A percentile compares a stretch with the other conserved stretches of the same genome.
Conservation (phyloP, 2,329 filamentous ascomycete genomes). For the Lachnellula subtilissima region DNA sequence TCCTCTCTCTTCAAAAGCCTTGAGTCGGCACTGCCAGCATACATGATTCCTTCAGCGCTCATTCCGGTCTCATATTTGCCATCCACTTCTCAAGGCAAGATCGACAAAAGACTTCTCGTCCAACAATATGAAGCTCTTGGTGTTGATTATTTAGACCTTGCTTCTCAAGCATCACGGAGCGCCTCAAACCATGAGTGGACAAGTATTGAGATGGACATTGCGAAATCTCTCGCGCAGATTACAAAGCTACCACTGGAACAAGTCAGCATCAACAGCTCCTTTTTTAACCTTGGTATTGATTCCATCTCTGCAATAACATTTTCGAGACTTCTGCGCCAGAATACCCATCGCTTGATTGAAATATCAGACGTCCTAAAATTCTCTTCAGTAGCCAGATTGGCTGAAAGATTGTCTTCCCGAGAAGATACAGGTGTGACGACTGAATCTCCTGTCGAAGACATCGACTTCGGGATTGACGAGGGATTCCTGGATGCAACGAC, state of each 20-base stretch:
- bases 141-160: conserved; percentile 39
- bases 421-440: not conserved
- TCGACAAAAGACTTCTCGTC: conserved; percentile 55
- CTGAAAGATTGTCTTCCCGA: conserved; percentile 29
- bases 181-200: conserved; percentile 40
- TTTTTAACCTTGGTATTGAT: conserved; percentile 75
- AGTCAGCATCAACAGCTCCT: conserved; percentile 63
- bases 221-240: conserved; percentile 46
- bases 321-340: conserved; percentile 49
- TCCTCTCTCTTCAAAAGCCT: conserved; percentile 51
- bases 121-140: conserved; percentile 43
- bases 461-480: conserved; percentile 23
- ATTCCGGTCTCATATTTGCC: conserved; percentile 67
- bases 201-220: conserved; percentile 51
- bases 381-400: conserved; percentile 60
- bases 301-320: conserved; percentile 76
- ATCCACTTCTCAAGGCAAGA: conserved; percentile 69
- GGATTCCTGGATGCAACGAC: conserved; percentile 17
- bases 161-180: conserved; percentile 18
- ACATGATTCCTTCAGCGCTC: conserved; percentile 75
- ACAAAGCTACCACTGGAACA: conserved; percentile 41
- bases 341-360: conserved; percentile 46
- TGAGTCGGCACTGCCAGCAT: conserved; percentile 55
- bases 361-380: conserved; percentile 68
- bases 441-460: not conserved